Evolutionary conservation across 1,139 yeast genomes (phyloP).

Genomic region (Geotrichum australiense): DNA sequence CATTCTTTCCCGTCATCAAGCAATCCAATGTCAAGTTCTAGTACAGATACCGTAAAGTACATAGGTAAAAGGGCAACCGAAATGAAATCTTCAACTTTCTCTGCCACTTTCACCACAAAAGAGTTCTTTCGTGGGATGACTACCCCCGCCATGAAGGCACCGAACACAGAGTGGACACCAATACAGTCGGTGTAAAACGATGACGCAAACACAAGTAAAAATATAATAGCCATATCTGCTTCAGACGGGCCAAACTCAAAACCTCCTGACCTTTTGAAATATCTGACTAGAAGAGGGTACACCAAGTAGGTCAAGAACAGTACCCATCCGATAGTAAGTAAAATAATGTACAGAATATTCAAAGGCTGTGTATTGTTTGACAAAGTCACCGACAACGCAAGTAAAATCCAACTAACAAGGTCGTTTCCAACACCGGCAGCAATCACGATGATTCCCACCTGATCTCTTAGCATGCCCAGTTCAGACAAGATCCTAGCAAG

Average conservation of each 20-base stretch:
- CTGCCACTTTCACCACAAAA: conserved; percentile 59
- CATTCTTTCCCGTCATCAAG: conserved; percentile 60
- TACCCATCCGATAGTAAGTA: conserved; percentile 65
- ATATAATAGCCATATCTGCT: conserved; percentile 48
- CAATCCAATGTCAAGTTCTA: conserved; percentile 57
- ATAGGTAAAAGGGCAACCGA: conserved; percentile 63
- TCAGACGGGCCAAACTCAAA: conserved; percentile 60
- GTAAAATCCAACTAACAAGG: conserved; percentile 68
- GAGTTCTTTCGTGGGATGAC: conserved; percentile 70
- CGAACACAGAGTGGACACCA: conserved; percentile 76
- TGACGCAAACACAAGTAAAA: conserved; percentile 52
- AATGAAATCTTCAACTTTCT: conserved; percentile 68
- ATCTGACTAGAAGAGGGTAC: conserved; percentile 42
- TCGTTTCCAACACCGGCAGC: conserved; percentile 79
- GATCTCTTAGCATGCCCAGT: conserved; percentile 56
- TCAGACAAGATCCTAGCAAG: conserved; percentile 70
- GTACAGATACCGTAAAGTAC: conserved; percentile 72
- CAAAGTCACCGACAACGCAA: conserved; percentile 66
- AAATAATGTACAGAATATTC: conserved; percentile 58
- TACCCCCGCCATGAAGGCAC: conserved; percentile 70
- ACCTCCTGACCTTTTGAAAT: conserved; percentile 44
- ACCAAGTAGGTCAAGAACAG: conserved; percentile 51
- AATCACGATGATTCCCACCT: conserved; percentile 67
- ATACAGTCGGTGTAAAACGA: conserved; percentile 73
- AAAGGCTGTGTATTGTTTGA: conserved; percentile 63